These are phyloP conservation scores for Porphyrellus cyaneotinctus DNA, from an alignment of 768 basidiomycete species.

Conservation along the genomic window DNA sequence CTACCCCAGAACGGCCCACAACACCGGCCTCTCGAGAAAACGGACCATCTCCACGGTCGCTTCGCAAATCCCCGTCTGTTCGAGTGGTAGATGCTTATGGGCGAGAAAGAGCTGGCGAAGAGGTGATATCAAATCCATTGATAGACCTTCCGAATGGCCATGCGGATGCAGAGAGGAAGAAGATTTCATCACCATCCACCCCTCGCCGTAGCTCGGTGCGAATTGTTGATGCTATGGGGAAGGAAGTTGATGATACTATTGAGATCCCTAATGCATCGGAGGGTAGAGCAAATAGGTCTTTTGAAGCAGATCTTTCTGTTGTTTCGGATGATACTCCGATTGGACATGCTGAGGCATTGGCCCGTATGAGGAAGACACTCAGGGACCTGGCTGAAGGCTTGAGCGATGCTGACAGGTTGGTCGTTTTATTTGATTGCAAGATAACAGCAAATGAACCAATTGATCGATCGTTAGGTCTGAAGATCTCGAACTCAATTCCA, in stretches of 20 bases:
- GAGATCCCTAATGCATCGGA: conserved; percentile 32
- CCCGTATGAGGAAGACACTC: conserved; percentile 55
- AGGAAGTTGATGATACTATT: conserved; percentile 42
- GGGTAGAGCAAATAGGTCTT: conserved; percentile 12
- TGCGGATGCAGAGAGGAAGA: conserved; percentile 19
- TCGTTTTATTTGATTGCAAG: conserved; percentile 2
- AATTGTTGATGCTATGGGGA: conserved; percentile 68
- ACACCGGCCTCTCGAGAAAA: conserved; percentile 26
- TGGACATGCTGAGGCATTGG: conserved; percentile 49
- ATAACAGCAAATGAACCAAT: conserved; percentile 3
- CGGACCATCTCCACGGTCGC: conserved; percentile 30
- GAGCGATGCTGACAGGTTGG: conserved; percentile 55
- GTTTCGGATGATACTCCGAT: conserved; percentile 20
- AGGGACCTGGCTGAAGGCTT: conserved; percentile 53
- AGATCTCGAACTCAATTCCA: conserved; percentile 36
- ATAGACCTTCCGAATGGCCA: conserved; percentile 5
- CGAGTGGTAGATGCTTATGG: conserved; percentile 74
- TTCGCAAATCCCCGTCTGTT: conserved; percentile 49
- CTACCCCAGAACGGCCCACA: conserved; percentile 21
- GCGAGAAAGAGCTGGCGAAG: conserved; percentile 35
- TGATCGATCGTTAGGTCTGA: conserved; percentile 35
- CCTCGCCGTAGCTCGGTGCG: conserved; percentile 43
- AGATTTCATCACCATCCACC: conserved; percentile 12
- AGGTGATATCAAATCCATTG: neutral
- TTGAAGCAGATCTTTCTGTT: conserved; percentile 21